phyloP scores from a whole-genome alignment of 2,329 filamentous ascomycete genomes.

The Sporothrix schenckii region DNA sequence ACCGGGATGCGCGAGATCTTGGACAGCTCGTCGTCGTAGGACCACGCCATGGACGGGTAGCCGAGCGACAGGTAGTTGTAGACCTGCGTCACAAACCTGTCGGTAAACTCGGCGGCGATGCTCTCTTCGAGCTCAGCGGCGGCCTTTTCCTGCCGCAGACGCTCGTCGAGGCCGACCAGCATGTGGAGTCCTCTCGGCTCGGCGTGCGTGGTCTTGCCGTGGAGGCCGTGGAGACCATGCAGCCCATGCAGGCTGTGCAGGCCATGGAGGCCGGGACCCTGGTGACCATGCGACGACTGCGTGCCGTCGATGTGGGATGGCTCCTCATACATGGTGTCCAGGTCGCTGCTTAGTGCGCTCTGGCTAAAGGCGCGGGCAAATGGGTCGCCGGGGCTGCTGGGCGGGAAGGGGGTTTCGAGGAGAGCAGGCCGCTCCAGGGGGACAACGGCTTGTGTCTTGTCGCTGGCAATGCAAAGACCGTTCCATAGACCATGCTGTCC shows the following conservation, averaged over 20 bases:
- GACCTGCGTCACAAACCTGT: constrained; percentile 88
- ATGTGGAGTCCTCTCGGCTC: constrained; percentile 43
- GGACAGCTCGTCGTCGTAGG: constrained; percentile 81
- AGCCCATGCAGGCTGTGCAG: constrained; percentile 35
- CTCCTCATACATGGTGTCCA: constrained; percentile 48
- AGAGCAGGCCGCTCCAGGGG: constrained; percentile 53
- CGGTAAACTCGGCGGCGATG: constrained; percentile 70
- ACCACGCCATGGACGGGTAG: constrained; percentile 81
- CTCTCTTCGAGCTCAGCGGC: constrained; percentile 56
- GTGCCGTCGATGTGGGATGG: constrained; percentile 38
- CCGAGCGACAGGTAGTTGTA: constrained; percentile 96
- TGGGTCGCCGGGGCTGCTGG: constrained; percentile 48
- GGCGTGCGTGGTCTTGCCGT: not conserved
- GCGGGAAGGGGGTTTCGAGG: constrained; percentile 55
- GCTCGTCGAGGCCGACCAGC: constrained; percentile 57
- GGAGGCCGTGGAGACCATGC: not conserved
- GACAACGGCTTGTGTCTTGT: constrained; percentile 46
- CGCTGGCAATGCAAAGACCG: constrained; percentile 63
- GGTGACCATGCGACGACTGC: constrained; percentile 40
- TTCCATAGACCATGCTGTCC: constrained; percentile 70
- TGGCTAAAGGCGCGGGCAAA: constrained; percentile 47
- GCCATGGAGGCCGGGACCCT: constrained; percentile 44
- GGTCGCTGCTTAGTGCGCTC: constrained; percentile 37
- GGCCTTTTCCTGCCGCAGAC: constrained; percentile 54
- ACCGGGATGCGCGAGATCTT: constrained; percentile 75